Base-by-base conservation (phyloP, 129 eudicot species). In the Artemisia tridentata region DNA sequence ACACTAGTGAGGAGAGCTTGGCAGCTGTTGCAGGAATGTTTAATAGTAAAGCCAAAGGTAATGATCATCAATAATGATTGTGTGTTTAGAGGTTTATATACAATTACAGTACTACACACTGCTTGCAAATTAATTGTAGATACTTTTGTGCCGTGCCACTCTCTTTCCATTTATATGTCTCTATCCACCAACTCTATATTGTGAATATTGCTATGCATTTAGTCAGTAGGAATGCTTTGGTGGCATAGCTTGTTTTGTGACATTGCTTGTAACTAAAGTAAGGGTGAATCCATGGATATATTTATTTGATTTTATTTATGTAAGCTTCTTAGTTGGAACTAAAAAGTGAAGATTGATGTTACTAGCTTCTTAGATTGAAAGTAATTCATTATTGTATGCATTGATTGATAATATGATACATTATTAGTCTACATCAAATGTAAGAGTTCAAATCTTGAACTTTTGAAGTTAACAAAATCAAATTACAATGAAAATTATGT, bases 11-110 rank as follows among this genome's bases (percentile, higher is more conserved):
- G 74, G 97, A 95, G 82, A 90, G 99, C 77, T 87, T 95, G 81
- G 97, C 97, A 45, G 99, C 99, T 72, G 97, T 95, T 76, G 99
- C 99, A 18, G 99, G 99, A 83, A 95, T 95, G 99, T 95, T 95
- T 70, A 95, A 86, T 75, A 95, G 99, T 80, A 95, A 95, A 82
- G 97, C 99, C 16, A 95, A 95, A 67, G 99, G 99, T 95, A 80
- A 72, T 56, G 55, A 51, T 48, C 20, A 55, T 75, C 18, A 49
- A 38, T 59, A 54, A 59, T 47, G 58, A 50, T 17, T n/a, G 6
- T 3, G 14, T 57, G 13, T 31, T 63, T 78, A 46, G 23, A 53
- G 47, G 60, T 21, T 73, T 60, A 68, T 25, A n/a, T 57, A 18
- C 53, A 49, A 66, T 25, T 18, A 60, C 48, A 66, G 19, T 54